Percentiles rank a stretch among this genome's conserved stretches.
phyloP scores from a whole-genome alignment of 352 stramenopile genomes.

The Aphanomyces stellatus region DNA sequence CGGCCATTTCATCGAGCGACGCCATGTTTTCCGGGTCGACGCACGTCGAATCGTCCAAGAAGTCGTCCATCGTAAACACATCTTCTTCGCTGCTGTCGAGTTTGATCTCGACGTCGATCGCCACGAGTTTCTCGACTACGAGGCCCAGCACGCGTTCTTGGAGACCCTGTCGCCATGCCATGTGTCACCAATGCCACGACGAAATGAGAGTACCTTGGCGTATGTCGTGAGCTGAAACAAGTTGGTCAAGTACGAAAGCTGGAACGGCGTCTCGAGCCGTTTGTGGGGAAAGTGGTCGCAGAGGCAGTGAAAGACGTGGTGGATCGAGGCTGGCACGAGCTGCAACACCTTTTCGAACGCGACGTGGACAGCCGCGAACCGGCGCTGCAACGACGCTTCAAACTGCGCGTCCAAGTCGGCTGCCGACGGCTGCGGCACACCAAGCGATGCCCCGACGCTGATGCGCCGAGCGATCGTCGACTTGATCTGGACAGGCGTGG shows the following conservation, averaged over 20 bases:
- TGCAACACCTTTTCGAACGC: constrained; percentile 55
- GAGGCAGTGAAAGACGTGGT: constrained; percentile 66
- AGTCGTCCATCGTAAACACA: constrained; percentile 69
- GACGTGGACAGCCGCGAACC: constrained; percentile 51
- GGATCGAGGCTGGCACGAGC: constrained; percentile 63
- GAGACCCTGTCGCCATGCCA: constrained; percentile 28
- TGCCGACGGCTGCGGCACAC: neutral
- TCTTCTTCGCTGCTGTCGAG: constrained; percentile 81
- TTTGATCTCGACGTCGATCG: constrained; percentile 86
- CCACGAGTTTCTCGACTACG: constrained; percentile 77
- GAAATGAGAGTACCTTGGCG: constrained; percentile 22
- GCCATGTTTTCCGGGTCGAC: constrained; percentile 23
- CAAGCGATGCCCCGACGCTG: constrained; percentile 39
- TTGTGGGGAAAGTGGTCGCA: constrained; percentile 80
- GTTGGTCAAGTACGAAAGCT: constrained; percentile 66
- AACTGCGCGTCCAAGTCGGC: constrained; percentile 27
- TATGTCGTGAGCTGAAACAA: constrained; percentile 61
- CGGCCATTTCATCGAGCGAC: constrained; percentile 70
- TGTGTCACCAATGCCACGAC: neutral
- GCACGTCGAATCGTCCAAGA: constrained; percentile 39
- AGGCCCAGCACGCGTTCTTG: constrained; percentile 76
- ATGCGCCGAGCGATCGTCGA: constrained; percentile 24
- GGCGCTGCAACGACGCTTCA: constrained; percentile 43
- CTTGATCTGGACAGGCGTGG: constrained; percentile 12
- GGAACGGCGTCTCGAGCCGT: constrained; percentile 49